A percentile compares a stretch with the other conserved stretches of the same genome.
phyloP scores from a whole-genome alignment of 1,284 basidiomycete genomes.

The Thelephora terrestris region DNA sequence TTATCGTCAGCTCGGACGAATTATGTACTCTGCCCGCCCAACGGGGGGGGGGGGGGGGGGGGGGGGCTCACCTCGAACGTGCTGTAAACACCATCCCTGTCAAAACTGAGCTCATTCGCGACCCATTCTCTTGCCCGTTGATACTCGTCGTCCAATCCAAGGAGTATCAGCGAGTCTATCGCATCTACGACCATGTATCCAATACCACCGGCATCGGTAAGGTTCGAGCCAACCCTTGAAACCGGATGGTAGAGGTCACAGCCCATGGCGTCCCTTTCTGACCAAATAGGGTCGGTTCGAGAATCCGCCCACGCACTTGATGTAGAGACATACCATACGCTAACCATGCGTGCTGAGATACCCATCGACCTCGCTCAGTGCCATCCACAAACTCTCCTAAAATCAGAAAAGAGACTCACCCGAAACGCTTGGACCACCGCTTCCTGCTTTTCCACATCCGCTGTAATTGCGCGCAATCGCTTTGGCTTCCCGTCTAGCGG shows the following conservation, averaged over 20 bases:
- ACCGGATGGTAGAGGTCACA: constrained; percentile 85
- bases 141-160: constrained; percentile 79
- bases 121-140: constrained; percentile 74
- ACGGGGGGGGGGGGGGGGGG: not conserved
- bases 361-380: not conserved
- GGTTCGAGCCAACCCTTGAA: constrained; percentile 61
- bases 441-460: constrained; percentile 54
- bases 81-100: constrained; percentile 74
- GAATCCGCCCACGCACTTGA: constrained; percentile 2
- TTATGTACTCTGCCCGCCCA: too few relatives aligned
- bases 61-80: constrained; percentile 74
- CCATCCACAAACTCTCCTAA: constrained; percentile 1
- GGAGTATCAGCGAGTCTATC: constrained; percentile 80
- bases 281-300: constrained; percentile 15
- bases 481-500: not conserved
- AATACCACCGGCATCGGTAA: constrained; percentile 67
- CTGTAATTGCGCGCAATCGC: constrained; percentile 20
- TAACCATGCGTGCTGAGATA: constrained; percentile 61
- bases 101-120: constrained; percentile 58
- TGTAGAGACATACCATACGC: constrained; percentile 53
- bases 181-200: constrained; percentile 82
- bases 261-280: constrained; percentile 84
- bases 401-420: constrained; percentile 31
- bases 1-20: not conserved
- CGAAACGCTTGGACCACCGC: constrained; percentile 72